Base-by-base conservation (phyloP, 345 rosid species). In the Populus alba region DNA sequence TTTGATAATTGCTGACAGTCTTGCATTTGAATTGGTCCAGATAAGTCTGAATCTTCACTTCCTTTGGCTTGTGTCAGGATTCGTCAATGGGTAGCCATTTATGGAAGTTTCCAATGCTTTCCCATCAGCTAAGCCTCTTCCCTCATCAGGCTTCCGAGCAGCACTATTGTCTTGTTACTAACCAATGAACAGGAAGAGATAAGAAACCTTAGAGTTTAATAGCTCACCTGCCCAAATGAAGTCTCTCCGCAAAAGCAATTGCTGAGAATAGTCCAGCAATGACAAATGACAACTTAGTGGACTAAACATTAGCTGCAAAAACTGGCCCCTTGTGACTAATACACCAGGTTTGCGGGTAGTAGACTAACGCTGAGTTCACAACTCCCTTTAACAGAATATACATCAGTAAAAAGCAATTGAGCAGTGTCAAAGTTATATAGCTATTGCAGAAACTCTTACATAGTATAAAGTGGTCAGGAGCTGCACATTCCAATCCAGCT, bases 241-340 rank as follows among this genome's bases (percentile, higher is more conserved):
- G 78, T 75, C 83, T 73, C 78, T 87, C 87, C 10, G 86, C 86
- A 45, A 88, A 88, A 71, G 80, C 86, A 75, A 87, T 33, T 27
- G 85, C 86, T 0, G 89, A 85, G 73, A 90, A 80, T 25, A 85
- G 72, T 59, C 70, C 90, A 15, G 83, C 91, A 20, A 78, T 45
- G 9, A 88, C 71, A 8, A 20, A 78, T 45, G 9, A 88, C 71
- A 8, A 81, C 75, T 0, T 70, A 88, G 71, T 13, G 89, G 88
- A 76, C 68, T 77, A 63, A 86, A 85, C 82, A 75, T 83, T 33
- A 31, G 89, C 84, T 43, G 75, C 79, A 51, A 87, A 86, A 66
- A 87, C 89, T 1, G 87, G 91, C 5, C 93, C 89, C 68, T 74
- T 74, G 4, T 76, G 73, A 68, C 83, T 83, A 74, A 87, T 81